A percentile compares a stretch with the other conserved stretches of the same genome.
These are phyloP conservation scores for Ophiosphaerella herpotricha DNA, from an alignment of 2,329 filamentous ascomycete genomes.

Conservation along the genomic window DNA sequence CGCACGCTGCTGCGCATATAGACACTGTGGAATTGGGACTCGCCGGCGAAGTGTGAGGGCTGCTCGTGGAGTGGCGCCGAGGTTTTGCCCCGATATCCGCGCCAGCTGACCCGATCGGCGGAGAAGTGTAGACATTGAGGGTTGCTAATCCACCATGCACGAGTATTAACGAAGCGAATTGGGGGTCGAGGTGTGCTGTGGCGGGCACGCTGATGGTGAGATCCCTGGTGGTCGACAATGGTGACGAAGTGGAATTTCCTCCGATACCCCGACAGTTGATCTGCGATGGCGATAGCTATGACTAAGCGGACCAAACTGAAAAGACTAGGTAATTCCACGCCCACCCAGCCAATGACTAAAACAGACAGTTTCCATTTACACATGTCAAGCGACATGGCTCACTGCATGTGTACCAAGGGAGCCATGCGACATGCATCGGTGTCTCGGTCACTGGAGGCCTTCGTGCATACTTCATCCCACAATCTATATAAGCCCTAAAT, in stretches of 20 bases:
- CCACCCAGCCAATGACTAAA: no score
- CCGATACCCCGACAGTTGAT: slow-evolving; percentile 5
- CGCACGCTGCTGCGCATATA: slow-evolving; percentile 50
- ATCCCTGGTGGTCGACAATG: slow-evolving; percentile 1
- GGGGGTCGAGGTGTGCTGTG: slow-evolving; percentile 3
- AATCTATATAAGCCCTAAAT: not conserved
- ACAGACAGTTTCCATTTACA: no score
- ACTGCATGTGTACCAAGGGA: no score
- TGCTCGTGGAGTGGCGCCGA: slow-evolving; percentile 58
- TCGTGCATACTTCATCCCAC: not conserved
- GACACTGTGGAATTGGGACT: slow-evolving; percentile 48
- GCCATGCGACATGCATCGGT: not conserved
- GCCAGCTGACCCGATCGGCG: slow-evolving; percentile 70
- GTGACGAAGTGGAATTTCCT: slow-evolving; percentile 9
- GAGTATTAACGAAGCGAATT: no score
- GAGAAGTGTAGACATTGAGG: slow-evolving; percentile 68
- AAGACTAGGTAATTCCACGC: not conserved
- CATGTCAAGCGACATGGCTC: no score
- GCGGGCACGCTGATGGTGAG: slow-evolving; percentile 21
- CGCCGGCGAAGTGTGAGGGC: slow-evolving; percentile 44
- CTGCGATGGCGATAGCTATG: not conserved
- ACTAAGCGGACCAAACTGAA: slow-evolving; percentile 9
- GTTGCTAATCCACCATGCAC: slow-evolving; percentile 10
- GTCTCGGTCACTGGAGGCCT: not conserved
- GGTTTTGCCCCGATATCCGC: slow-evolving; percentile 63